Percentiles rank a stretch among this genome's conserved stretches.
These are phyloP conservation scores for Penicillium sp. DNA, from an alignment of 2,329 filamentous ascomycete genomes.

Conservation along the genomic window DNA sequence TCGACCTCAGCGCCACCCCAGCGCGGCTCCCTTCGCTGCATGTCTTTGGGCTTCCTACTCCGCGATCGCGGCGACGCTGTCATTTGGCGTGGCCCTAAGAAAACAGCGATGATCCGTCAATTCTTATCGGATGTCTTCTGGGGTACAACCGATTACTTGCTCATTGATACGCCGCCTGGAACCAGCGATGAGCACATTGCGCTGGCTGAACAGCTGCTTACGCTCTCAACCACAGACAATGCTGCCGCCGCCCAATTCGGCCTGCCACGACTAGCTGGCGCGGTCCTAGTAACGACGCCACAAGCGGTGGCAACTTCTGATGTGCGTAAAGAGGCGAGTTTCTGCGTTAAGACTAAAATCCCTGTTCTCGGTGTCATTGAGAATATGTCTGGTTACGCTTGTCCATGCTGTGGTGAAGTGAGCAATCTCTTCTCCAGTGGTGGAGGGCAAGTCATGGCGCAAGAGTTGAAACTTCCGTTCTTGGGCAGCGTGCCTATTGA, in stretches of 20 bases:
- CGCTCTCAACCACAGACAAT: conserved; percentile 34
- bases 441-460: conserved; percentile 82
- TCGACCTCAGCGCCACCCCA: conserved; percentile 15
- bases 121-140: conserved; percentile 90
- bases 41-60: conserved; percentile 90
- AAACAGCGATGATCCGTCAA: conserved; percentile 97
- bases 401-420: conserved; percentile 69
- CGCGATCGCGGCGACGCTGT: conserved; percentile 81
- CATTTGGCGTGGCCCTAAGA: conserved; percentile 96
- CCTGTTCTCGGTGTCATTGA: conserved; percentile 84
- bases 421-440: conserved; percentile 92
- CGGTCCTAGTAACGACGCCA: conserved; percentile 92
- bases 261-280: conserved; percentile 69
- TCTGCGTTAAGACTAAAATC: conserved; percentile 79
- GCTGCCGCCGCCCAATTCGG: conserved; percentile 15
- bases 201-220: conserved; percentile 77
- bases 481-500: conserved; percentile 87
- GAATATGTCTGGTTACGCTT: conserved; percentile 69
- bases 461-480: conserved; percentile 78
- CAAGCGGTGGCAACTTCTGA: conserved; percentile 92
- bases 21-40: conserved; percentile 57
- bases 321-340: conserved; percentile 91
- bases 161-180: conserved; percentile 93
- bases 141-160: conserved; percentile 79
- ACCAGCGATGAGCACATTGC: conserved; percentile 98